These are phyloP conservation scores for Euphorbia corollata DNA, from an alignment of 441 rosid genomes.

Conservation along the genomic window DNA sequence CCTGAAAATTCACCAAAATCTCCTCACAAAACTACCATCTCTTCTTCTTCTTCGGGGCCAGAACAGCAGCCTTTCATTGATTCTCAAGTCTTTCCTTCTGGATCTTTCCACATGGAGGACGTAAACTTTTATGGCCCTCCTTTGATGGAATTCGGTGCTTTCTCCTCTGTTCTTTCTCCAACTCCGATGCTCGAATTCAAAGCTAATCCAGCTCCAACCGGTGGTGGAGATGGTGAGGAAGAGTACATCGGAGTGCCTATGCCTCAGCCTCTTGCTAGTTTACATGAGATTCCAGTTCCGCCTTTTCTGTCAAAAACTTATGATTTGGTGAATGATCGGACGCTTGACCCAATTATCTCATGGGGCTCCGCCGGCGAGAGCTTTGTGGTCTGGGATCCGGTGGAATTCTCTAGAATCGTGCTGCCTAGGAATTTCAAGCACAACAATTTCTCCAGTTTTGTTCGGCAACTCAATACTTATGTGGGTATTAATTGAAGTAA, in stretches of 20 bases:
- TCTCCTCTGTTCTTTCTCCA: conserved; percentile 7
- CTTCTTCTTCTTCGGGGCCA: conserved; percentile 15
- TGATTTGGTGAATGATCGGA: conserved; percentile 66
- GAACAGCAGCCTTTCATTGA: conserved; percentile 12
- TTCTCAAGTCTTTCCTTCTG: conserved; percentile 16
- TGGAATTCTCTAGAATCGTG: conserved; percentile 72
- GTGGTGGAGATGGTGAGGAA: not conserved
- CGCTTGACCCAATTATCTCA: conserved; percentile 61
- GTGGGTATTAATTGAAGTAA: conserved; percentile 49
- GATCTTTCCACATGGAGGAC: conserved; percentile 23
- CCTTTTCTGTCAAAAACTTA: conserved; percentile 78
- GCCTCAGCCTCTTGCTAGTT: conserved; percentile 55
- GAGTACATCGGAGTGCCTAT: not conserved
- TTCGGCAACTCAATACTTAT: conserved; percentile 92
- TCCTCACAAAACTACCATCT: conserved; percentile 21
- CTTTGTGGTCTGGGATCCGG: conserved; percentile 85
- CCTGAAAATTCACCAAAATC: conserved; percentile 20
- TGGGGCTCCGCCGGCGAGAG: conserved; percentile 71
- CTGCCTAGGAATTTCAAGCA: conserved; percentile 91
- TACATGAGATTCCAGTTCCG: conserved; percentile 58
- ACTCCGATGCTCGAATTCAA: conserved; percentile 14
- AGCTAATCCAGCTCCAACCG: not conserved
- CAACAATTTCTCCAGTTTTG: conserved; percentile 93
- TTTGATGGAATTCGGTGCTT: conserved; percentile 15
- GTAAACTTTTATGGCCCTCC: conserved; percentile 20